Percentiles rank a stretch among this genome's conserved stretches.
These are phyloP conservation scores for Hymenoscyphus infarciens DNA, from an alignment of 2,329 filamentous ascomycete species.

Conservation along the genomic window DNA sequence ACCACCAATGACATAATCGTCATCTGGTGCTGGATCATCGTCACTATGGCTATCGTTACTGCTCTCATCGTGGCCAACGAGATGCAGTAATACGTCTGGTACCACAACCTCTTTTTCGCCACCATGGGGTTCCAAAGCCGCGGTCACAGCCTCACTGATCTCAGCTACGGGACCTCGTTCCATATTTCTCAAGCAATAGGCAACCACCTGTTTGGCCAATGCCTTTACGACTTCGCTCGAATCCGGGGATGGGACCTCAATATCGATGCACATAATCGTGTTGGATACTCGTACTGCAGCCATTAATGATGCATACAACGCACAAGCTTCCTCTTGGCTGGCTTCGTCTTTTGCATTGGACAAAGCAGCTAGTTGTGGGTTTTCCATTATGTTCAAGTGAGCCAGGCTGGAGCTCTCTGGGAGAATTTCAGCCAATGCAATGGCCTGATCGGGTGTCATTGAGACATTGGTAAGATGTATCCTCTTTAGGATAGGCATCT, in stretches of 20 bases:
- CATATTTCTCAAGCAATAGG: conserved; percentile 89
- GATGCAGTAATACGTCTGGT: conserved; percentile 80
- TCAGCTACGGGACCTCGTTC: conserved; percentile 70
- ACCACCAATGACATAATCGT: conserved; percentile 93
- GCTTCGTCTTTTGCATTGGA: conserved; percentile 74
- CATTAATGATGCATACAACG: conserved; percentile 86
- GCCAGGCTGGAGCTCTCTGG: conserved; percentile 79
- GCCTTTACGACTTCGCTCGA: conserved; percentile 91
- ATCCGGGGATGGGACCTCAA: conserved; percentile 77
- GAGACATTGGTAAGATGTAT: conserved; percentile 83
- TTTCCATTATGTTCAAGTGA: conserved; percentile 84
- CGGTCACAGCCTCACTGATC: conserved; percentile 43
- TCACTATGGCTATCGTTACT: conserved; percentile 51
- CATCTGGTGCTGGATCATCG: conserved; percentile 70
- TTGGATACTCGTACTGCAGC: conserved; percentile 80
- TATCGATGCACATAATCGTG: conserved; percentile 83
- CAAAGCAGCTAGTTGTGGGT: conserved; percentile 66
- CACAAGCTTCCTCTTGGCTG: conserved; percentile 87
- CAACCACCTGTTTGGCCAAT: conserved; percentile 89
- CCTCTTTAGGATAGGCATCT: conserved; percentile 72
- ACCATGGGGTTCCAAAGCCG: conserved; percentile 37
- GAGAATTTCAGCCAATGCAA: conserved; percentile 84
- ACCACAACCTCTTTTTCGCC: conserved; percentile 55
- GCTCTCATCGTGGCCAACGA: conserved; percentile 68
- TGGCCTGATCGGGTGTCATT: conserved; percentile 82